Evolutionary conservation across 2,329 filamentous ascomycete species (phyloP), one percentile per base, ranked within the genome.

Genomic region (Aureobasidium vineae): DNA sequence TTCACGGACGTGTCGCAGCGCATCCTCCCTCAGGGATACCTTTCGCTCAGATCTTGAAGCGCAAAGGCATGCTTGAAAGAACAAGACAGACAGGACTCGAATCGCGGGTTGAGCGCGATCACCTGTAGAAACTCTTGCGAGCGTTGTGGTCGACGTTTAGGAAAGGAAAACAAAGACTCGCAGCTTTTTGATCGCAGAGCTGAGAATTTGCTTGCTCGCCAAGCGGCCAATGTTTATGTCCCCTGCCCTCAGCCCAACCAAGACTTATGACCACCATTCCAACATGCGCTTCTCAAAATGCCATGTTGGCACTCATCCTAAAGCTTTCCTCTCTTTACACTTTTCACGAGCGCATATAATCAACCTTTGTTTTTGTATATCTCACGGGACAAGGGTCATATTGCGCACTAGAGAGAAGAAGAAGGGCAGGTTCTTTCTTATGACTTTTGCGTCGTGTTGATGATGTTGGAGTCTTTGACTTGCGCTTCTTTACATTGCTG

Each of bases 341-440:
- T 47, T 38, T 43, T 40, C 11, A 6, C 28, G 33, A 21, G 56
- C 45, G 56, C 56, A 41, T 41, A 60, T 60, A 60, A 60, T 60
- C 56, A 60, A 60, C 40, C 56, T 47, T 60, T 60, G 40, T 60
- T 47, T n/a, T 16, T 28, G 19, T 1, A 16, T 15, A 28, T 36
- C 28, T 41, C n/a, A 60, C 56, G 56, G 41, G 19, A 47, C 41
- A 36, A 60, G 56, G 56, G 41, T 60, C 56, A 60, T 60, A 60
- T 60, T 47, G 41, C 40, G 56, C 56, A 60, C 56, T 13, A 60
- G 56, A 60, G 40, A 45, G 26, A 60, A 31, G 41, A 33, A 45
- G 56, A 60, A 47, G 56, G 56, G 56, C n/a, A 16, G 38, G 38
- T 21, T 56, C 3, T 43, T 2, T 43, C n/a, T 23, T 8, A 47